Base-by-base conservation (phyloP, 345 rosid genomes). In the Citropsis articulata region DNA sequence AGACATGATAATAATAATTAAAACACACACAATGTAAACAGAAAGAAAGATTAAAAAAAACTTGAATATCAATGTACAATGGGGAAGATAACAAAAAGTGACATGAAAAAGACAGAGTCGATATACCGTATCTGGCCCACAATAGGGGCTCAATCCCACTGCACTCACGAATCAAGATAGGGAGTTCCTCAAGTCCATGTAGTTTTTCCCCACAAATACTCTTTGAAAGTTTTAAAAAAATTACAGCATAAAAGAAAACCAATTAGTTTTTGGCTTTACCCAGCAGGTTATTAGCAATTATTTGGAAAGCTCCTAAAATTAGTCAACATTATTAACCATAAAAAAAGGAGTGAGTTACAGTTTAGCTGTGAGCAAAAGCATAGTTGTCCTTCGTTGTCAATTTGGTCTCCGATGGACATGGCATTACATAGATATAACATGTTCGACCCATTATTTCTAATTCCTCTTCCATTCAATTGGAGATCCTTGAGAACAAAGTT, bases 111-210 rank as follows among this genome's bases (percentile, higher is more conserved):
- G 42, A 50, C 45, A 27, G 65, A 75, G 60, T 7, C 4, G 45
- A 48, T 53, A 31, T 87, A 97, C 98, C 97, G 70, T 90, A 97
- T 97, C 98, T 84, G 56, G 96, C 99, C 99, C 99, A 96, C 70
- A 96, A 76, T 86, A 5, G 36, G 7, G 36, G 36, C 36, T 90
- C 90, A 69, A 89, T 83, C 60, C 94, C 92, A 16, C 83, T 86
- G 87, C 92, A 85, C 81, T 96, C 99, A 38, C 98, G 98, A 81
- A 96, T 89, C 81, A 96, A 80, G 76, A 96, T 86, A 5, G 98
- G 93, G 2, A 96, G 86, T 80, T 90, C 91, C 88, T 94, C 81
- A 94, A 84, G 50, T 90, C 92, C 88, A 86, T 94, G 88, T 94
- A 96, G 81, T 93, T 96, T 78, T 86, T 89, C 87, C 93, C 98